These are phyloP conservation scores for Paraphaeosphaeria sporulosa DNA, from an alignment of 2,329 filamentous ascomycete species.

Conservation along the genomic window DNA sequence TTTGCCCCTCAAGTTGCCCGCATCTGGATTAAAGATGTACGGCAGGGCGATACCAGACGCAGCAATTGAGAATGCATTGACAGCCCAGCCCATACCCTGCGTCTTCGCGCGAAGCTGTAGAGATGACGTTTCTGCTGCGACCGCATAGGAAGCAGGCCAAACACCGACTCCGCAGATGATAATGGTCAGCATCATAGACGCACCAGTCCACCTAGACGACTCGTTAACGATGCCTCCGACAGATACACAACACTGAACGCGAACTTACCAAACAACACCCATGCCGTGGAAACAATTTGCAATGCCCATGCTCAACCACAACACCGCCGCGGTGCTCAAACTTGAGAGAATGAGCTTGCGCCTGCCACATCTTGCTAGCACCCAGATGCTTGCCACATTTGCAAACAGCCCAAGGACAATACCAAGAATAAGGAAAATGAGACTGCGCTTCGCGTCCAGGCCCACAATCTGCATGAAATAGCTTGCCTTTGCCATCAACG, in stretches of 20 bases:
- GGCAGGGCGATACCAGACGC: slow-evolving; percentile 58
- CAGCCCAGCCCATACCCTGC: slow-evolving; percentile 55
- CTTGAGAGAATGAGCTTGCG: too few species aligned
- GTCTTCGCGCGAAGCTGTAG: slow-evolving; percentile 55
- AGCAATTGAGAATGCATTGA: slow-evolving; percentile 51
- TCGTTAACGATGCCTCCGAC: slow-evolving; percentile 3
- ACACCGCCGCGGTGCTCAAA: too few species aligned
- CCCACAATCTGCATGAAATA: too few species aligned
- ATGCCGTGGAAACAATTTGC: too few species aligned
- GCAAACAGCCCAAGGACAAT: too few species aligned
- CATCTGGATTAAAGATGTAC: slow-evolving; percentile 60
- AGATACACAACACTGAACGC: too few species aligned
- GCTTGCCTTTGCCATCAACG: too few species aligned
- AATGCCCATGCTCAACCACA: too few species aligned
- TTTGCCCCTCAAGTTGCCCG: slow-evolving; percentile 52
- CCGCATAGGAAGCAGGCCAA: slow-evolving; percentile 55
- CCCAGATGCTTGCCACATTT: too few species aligned
- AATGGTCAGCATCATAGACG: slow-evolving; percentile 54
- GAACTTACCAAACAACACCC: slow-evolving; percentile 51
- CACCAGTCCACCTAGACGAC: slow-evolving; percentile 49
- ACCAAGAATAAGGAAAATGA: too few species aligned
- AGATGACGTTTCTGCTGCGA: slow-evolving; percentile 55
- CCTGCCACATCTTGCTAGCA: too few species aligned
- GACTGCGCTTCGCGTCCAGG: too few species aligned
- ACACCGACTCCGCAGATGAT: slow-evolving; percentile 52